Base-by-base conservation (phyloP, 2,329 filamentous ascomycete genomes). In the Ophiostoma populinum region DNA sequence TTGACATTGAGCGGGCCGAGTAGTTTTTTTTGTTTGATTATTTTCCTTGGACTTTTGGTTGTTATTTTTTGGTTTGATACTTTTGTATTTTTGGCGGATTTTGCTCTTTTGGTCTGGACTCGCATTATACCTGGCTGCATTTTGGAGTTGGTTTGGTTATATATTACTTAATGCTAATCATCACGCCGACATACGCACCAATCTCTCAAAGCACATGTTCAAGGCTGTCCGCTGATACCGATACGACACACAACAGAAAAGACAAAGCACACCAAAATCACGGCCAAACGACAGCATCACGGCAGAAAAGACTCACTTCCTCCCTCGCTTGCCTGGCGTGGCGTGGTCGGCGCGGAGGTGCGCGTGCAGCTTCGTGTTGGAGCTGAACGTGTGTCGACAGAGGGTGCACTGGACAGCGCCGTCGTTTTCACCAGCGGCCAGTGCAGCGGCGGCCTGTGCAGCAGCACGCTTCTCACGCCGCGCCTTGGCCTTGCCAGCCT, bases 401-500 rank as follows among this genome's bases (percentile, higher is more conserved):
- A 44, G 25, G 8, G 30, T 32, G 13, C 30, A 32, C 4, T n/a
- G n/a, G 4, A 32, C 20, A 9, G 10, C 12, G 20, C 30, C 35
- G 30, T 13, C 32, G 19, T 29, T 40, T 34, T 10, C 31, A 21
- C 12, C 22, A 24, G n/a, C 30, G 2, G 30, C 30, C 4, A 20
- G 19, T 0, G 30, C 30, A 0, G 30, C 30, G 4, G 40, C 43
- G 1, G 42, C 42, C 20, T 40, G 35, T 1, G 34, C 36, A 2
- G 42, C 42, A 2, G 42, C 44, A 32, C 37, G 42, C 30, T 45
- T 45, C 17, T 43, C 36, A 16, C 41, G 36, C 35, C 44, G 43
- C 9, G 38, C 40, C 34, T 45, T 46, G 27, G 46, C 46, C 39
- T 43, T 46, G 31, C 45, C 45, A 6, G 42, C 19, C 32, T 47